A percentile compares a stretch with the other conserved stretches of the same genome.
These are phyloP conservation scores for Leavenworthia alabamica DNA, from an alignment of 345 rosid species.

Conservation along the genomic window DNA sequence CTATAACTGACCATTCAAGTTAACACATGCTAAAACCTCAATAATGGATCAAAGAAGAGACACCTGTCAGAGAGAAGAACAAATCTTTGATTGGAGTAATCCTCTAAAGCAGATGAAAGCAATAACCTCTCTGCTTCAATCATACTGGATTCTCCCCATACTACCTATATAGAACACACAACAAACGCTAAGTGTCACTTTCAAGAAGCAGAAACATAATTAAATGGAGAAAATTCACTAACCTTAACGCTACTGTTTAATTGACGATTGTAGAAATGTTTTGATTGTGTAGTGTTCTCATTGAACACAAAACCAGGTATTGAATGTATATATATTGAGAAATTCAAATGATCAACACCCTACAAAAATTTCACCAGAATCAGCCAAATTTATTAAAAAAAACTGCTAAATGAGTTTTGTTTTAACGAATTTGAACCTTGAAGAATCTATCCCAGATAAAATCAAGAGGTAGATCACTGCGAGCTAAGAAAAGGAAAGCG, in stretches of 20 bases:
- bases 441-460: conserved; percentile 71
- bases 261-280: conserved; percentile 65
- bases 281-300: conserved; percentile 57
- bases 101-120: conserved; percentile 63
- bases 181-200: not conserved
- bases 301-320: conserved; percentile 70
- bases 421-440: conserved; percentile 39
- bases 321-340: conserved; percentile 72
- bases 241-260: conserved; percentile 71
- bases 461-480: conserved; percentile 57
- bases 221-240: too few species aligned
- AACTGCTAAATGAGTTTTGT: not conserved
- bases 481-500: conserved; percentile 64
- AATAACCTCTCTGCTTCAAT: conserved; percentile 79
- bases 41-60: not conserved
- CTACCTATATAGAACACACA: conserved; percentile 49
- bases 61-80: conserved; percentile 92
- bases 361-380: conserved; percentile 24
- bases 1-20: too few species aligned
- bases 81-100: conserved; percentile 78
- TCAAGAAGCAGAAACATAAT: too few species aligned
- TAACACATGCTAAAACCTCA: too few species aligned
- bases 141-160: conserved; percentile 92
- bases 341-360: conserved; percentile 53
- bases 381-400: not conserved